Evolutionary conservation across 1,284 basidiomycete genomes (phyloP).

Genomic region (Ustilago vetiveriae): DNA sequence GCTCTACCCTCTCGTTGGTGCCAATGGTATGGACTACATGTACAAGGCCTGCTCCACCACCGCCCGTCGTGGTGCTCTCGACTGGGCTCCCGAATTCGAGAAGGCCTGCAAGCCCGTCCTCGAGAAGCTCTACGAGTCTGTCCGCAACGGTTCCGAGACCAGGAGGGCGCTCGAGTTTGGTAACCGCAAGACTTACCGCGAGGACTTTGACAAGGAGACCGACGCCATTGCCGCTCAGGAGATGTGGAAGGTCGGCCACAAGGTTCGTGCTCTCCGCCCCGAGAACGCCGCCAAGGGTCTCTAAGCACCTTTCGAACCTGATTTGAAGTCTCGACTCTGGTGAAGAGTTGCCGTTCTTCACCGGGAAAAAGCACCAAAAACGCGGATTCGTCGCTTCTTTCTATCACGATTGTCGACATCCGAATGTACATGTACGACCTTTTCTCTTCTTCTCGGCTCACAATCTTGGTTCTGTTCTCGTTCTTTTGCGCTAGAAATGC

Average conservation of each 20-base stretch:
- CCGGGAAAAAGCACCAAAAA: too few species aligned
- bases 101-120: constrained; percentile 92
- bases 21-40: constrained; percentile 99
- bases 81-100: constrained; percentile 99
- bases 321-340: too few species aligned
- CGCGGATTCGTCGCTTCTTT: not conserved
- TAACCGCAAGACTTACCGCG: constrained; percentile 87
- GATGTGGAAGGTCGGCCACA: constrained; percentile 76
- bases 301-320: too few species aligned
- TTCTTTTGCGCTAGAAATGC: constrained; percentile 1
- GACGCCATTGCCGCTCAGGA: constrained; percentile 95
- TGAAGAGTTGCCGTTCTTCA: too few species aligned
- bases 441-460: not conserved
- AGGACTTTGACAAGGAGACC: constrained; percentile 92
- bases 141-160: constrained; percentile 94
- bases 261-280: constrained; percentile 63
- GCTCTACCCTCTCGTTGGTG: constrained; percentile 94
- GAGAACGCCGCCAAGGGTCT: constrained; percentile 54
- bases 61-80: constrained; percentile 95
- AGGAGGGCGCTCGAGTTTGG: constrained; percentile 97
- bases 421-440: constrained; percentile 15
- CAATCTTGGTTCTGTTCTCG: constrained; percentile 4
- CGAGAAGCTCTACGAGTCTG: constrained; percentile 92
- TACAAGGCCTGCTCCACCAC: constrained; percentile 94
- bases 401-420: not conserved